These are phyloP conservation scores for Neofusicoccum umdonicola DNA, from an alignment of 2,329 filamentous ascomycete species.

Conservation along the genomic window DNA sequence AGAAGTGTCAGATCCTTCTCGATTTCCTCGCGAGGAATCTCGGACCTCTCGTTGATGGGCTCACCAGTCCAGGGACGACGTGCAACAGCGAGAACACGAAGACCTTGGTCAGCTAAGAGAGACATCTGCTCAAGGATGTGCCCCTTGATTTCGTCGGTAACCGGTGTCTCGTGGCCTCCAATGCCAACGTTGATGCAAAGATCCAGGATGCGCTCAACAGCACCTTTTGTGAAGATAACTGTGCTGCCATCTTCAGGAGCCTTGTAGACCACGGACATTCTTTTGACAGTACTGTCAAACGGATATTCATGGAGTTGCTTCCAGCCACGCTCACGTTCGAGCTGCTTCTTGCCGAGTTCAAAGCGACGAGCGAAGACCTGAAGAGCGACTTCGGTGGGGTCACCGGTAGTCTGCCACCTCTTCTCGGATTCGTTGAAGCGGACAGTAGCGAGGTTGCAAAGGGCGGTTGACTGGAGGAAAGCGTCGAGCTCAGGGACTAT, in stretches of 20 bases:
- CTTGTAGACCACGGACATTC: constrained; percentile 40
- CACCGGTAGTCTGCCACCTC: constrained; percentile 34
- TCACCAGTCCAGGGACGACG: constrained; percentile 31
- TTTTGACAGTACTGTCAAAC: constrained; percentile 41
- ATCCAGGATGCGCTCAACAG: constrained; percentile 29
- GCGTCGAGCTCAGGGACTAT: constrained; percentile 28
- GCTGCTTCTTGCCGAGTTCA: constrained; percentile 33
- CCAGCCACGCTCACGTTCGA: constrained; percentile 27
- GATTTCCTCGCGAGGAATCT: constrained; percentile 55
- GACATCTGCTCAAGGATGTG: constrained; percentile 62
- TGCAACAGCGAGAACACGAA: constrained; percentile 27
- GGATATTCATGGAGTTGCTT: constrained; percentile 38
- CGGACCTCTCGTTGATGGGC: constrained; percentile 27
- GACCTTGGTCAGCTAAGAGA: constrained; percentile 21
- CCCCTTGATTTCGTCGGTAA: constrained; percentile 40
- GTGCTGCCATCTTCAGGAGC: constrained; percentile 29
- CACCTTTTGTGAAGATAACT: constrained; percentile 40
- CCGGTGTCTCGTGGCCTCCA: constrained; percentile 18
- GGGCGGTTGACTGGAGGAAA: constrained; percentile 34
- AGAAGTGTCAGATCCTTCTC: constrained; percentile 70
- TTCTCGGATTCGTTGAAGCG: constrained; percentile 43
- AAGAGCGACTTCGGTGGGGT: constrained; percentile 40
- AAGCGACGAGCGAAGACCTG: constrained; percentile 40
- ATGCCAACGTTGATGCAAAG: constrained; percentile 35
- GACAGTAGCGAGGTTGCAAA: constrained; percentile 54